Conservation (phyloP, 83 land plant species). For the Larix sibirica region DNA sequence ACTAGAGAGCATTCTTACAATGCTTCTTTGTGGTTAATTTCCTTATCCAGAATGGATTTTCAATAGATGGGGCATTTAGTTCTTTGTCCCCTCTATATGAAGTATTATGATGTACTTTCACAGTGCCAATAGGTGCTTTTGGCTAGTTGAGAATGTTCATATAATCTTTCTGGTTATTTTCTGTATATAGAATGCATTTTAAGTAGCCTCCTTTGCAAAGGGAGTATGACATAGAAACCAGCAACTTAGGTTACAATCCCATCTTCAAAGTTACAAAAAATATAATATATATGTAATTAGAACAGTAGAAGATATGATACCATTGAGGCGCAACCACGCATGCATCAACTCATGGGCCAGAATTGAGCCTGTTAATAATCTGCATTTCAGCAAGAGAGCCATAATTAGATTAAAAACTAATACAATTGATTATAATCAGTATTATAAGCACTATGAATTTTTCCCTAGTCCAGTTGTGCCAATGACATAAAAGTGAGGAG, state of each 20-base stretch:
- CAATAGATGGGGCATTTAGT: too few species aligned
- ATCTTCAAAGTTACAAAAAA: background rate
- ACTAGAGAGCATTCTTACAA: too few species aligned
- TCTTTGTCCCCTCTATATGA: too few species aligned
- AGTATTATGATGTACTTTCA: too few species aligned
- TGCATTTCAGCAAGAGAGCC: conserved; percentile 28
- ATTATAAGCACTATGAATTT: background rate
- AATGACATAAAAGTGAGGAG: background rate
- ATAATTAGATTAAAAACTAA: background rate
- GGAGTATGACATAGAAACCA: background rate
- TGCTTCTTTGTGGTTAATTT: too few species aligned
- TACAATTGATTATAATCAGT: background rate
- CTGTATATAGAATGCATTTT: background rate
- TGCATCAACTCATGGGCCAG: conserved; percentile 98
- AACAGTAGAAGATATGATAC: conserved; percentile 32
- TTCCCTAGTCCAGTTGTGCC: background rate
- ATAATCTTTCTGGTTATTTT: too few species aligned
- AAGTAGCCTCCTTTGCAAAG: background rate
- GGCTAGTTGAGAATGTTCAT: too few species aligned
- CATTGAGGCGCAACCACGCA: conserved; percentile 94
- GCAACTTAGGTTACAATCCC: too few species aligned
- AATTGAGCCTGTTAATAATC: conserved; percentile 90
- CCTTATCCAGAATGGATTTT: too few species aligned
- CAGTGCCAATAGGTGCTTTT: too few species aligned
- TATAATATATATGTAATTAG: background rate